phyloP scores from a whole-genome alignment of 306 rosid genomes.

The Calophaca sinica region DNA sequence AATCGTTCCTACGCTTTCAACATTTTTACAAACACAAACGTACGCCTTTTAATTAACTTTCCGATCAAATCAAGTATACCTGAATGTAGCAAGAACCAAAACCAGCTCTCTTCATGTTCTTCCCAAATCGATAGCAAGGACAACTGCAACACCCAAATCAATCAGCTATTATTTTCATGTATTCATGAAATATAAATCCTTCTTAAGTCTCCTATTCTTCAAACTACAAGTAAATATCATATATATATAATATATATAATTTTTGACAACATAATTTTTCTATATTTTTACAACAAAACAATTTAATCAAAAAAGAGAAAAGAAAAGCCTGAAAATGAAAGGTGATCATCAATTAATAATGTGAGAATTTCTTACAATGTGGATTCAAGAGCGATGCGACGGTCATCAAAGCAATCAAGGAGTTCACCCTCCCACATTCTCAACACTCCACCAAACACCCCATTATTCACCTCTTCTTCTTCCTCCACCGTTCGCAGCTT shows the following conservation, averaged over 20 bases:
- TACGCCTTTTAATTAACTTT: not conserved
- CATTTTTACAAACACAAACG: not conserved
- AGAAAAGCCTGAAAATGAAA: not conserved
- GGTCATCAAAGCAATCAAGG: no score
- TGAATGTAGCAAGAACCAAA: constrained; percentile 74
- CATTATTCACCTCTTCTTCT: constrained; percentile 47
- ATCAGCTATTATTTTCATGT: no score
- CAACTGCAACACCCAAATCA: constrained; percentile 57
- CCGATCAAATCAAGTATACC: constrained; percentile 50
- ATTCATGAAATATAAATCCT: no score
- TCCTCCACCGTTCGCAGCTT: constrained; percentile 46
- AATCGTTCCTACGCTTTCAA: not conserved
- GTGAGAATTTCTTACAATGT: no score
- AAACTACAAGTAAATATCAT: no score
- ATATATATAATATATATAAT: no score
- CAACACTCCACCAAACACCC: constrained; percentile 66
- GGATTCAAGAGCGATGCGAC: no score
- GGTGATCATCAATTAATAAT: no score
- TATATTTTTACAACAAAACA: not conserved
- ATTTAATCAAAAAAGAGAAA: no score
- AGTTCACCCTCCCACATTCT: no score
- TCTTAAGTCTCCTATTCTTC: no score
- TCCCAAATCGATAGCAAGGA: constrained; percentile 89
- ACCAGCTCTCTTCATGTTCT: constrained; percentile 93
- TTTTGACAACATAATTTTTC: no score